Percentiles rank a stretch among this genome's conserved stretches.
Evolutionary conservation across 2,329 filamentous ascomycete genomes (phyloP).

Genomic region (Fusarium verticillioides): DNA sequence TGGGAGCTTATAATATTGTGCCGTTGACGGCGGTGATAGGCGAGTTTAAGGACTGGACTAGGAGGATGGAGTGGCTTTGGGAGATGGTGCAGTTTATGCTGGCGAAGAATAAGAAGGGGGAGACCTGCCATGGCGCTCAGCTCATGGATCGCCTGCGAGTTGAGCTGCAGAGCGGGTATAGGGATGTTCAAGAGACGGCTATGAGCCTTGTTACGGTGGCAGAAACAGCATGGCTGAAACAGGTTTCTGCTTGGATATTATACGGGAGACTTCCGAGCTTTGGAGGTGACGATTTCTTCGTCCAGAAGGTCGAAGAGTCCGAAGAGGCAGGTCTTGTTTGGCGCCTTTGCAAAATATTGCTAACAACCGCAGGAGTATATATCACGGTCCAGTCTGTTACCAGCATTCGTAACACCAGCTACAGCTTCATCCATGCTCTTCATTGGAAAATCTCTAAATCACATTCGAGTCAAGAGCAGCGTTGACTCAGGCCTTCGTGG

Average conservation of each 20-base stretch:
- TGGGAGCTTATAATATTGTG: slow-evolving; percentile 93
- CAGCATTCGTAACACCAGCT: slow-evolving; percentile 79
- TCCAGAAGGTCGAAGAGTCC: slow-evolving; percentile 63
- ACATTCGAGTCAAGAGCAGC: slow-evolving; percentile 72
- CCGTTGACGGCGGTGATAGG: slow-evolving; percentile 85
- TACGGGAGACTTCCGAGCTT: slow-evolving; percentile 85
- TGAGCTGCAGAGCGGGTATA: slow-evolving; percentile 87
- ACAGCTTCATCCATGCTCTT: slow-evolving; percentile 89
- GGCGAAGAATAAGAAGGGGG: slow-evolving; percentile 47
- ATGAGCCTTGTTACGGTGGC: slow-evolving; percentile 78
- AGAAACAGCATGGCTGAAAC: slow-evolving; percentile 91
- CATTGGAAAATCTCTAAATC: slow-evolving; percentile 88
- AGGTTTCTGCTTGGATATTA: slow-evolving; percentile 89
- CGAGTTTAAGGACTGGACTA: slow-evolving; percentile 88
- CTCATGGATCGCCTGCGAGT: slow-evolving; percentile 81
- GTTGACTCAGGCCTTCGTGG: slow-evolving; percentile 59
- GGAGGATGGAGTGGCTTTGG: slow-evolving; percentile 88
- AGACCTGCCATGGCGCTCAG: slow-evolving; percentile 71
- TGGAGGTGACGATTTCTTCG: slow-evolving; percentile 88
- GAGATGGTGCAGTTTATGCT: slow-evolving; percentile 76
- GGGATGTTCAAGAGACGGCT: slow-evolving; percentile 83
- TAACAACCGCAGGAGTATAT: slow-evolving; percentile 62
- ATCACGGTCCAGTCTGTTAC: slow-evolving; percentile 70
- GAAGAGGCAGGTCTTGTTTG: slow-evolving; percentile 52
- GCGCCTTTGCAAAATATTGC: background rate